phyloP scores from a whole-genome alignment of 2,329 filamentous ascomycete species.

The Pestalotiopsis sp. region DNA sequence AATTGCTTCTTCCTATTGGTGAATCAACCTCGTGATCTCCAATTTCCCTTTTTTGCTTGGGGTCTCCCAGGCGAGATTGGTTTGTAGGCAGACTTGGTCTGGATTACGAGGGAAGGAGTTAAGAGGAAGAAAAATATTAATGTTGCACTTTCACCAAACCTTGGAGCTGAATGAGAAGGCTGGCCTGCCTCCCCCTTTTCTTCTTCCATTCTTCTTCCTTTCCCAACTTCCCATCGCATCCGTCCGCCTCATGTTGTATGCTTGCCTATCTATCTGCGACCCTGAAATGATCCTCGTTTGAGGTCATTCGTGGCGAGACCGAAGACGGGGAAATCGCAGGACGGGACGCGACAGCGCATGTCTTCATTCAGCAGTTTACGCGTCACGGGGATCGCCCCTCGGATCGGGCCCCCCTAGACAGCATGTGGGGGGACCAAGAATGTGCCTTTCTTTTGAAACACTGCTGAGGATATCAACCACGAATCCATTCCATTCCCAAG shows the following conservation, averaged over 20 bases:
- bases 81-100: background rate
- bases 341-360: background rate
- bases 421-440: background rate
- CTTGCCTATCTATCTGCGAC: background rate
- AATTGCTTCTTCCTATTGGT: slow-evolving; percentile 7
- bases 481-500: background rate
- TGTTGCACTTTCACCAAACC: background rate
- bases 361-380: background rate
- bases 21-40: slow-evolving; percentile 4
- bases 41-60: background rate
- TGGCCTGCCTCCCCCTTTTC: background rate
- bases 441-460: background rate
- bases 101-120: background rate
- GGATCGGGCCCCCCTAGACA: background rate
- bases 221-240: background rate
- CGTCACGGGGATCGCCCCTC: background rate
- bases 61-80: slow-evolving; percentile 5
- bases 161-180: background rate
- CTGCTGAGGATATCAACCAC: background rate
- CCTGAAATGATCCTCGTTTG: background rate
- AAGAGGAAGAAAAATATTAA: background rate
- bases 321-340: background rate
- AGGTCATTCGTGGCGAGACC: background rate
- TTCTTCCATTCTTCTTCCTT: background rate
- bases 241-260: background rate